phyloP scores from a whole-genome alignment of 1,284 basidiomycete genomes.

The Heliocybe sulcata region DNA sequence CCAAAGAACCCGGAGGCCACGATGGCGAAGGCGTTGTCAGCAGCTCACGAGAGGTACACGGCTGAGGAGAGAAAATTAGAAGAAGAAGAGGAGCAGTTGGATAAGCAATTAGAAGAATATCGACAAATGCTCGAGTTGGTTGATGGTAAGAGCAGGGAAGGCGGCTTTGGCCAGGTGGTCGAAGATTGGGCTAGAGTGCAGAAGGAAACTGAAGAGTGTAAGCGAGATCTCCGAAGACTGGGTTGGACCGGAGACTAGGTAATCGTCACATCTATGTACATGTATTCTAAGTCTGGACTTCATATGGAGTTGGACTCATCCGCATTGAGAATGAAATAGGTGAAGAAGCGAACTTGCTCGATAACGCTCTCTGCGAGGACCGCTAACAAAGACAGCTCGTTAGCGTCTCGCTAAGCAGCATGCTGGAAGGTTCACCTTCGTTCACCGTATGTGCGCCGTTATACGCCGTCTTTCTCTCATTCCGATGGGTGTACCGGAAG shows the following conservation, averaged over 20 bases:
- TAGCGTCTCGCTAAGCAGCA: background rate
- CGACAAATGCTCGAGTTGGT: constrained; percentile 31
- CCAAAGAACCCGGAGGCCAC: constrained; percentile 12
- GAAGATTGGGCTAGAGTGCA: constrained; percentile 39
- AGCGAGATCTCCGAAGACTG: constrained; percentile 36
- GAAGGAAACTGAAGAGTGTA: constrained; percentile 41
- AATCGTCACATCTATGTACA: background rate
- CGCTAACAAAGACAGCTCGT: constrained; percentile 11
- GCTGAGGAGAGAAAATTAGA: constrained; percentile 28
- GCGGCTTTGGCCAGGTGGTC: constrained; percentile 38
- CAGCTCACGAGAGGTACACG: constrained; percentile 24
- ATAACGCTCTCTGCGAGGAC: constrained; percentile 31
- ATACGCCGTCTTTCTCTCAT: constrained; percentile 23
- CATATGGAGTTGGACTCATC: constrained; percentile 19
- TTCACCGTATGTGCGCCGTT: constrained; percentile 51
- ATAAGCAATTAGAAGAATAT: constrained; percentile 35
- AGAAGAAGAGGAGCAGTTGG: constrained; percentile 28
- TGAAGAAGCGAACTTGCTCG: constrained; percentile 41
- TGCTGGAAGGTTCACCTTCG: background rate
- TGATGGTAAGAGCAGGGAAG: constrained; percentile 23
- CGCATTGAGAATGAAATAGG: constrained; percentile 36
- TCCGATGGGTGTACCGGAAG: constrained; percentile 38
- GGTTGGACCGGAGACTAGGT: constrained; percentile 40
- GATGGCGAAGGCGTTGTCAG: constrained; percentile 27
- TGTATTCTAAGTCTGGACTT: background rate